Conservation (phyloP, 352 stramenopile species). For the Phytophthora foliorum region DNA sequence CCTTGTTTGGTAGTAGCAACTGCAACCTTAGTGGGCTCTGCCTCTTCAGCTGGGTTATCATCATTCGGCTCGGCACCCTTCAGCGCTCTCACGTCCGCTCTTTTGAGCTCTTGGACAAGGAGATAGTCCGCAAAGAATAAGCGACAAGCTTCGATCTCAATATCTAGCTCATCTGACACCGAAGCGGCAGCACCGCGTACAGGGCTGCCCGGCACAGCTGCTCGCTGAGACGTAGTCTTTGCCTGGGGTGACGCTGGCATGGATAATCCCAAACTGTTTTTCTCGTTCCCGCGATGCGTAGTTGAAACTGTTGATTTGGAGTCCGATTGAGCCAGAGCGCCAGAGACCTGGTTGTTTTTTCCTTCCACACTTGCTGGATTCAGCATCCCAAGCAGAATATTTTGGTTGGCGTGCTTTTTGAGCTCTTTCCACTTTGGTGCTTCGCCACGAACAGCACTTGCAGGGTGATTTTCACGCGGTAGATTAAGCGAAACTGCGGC, state of each 20-base stretch:
- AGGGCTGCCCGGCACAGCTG: slow-evolving; percentile 32
- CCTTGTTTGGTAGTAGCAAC: slow-evolving; percentile 14
- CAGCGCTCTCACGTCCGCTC: slow-evolving; percentile 23
- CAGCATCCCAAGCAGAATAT: slow-evolving; percentile 48
- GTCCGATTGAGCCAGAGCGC: slow-evolving; percentile 40
- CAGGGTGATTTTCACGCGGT: slow-evolving; percentile 79
- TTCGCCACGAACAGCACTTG: slow-evolving; percentile 59
- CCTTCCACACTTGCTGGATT: slow-evolving; percentile 22
- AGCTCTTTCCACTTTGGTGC: slow-evolving; percentile 81
- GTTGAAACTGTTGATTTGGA: slow-evolving; percentile 71
- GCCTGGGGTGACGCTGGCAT: slow-evolving; percentile 35
- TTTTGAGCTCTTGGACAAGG: slow-evolving; percentile 56
- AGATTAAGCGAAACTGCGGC: slow-evolving; percentile 90
- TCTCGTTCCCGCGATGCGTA: slow-evolving; percentile 41
- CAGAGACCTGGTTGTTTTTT: slow-evolving; percentile 14
- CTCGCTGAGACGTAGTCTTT: slow-evolving; percentile 29
- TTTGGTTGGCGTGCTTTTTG: slow-evolving; percentile 62
- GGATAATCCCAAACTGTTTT: slow-evolving; percentile 40
- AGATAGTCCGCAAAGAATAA: slow-evolving; percentile 92
- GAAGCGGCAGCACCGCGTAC: slow-evolving; percentile 24
- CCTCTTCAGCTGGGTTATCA: slow-evolving; percentile 22
- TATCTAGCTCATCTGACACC: slow-evolving; percentile 71
- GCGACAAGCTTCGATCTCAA: slow-evolving; percentile 87
- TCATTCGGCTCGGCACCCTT: slow-evolving; percentile 17
- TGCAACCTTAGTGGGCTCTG: slow-evolving; percentile 1